These are phyloP conservation scores for Albugo candida DNA, from an alignment of 352 stramenopile genomes.

Conservation along the genomic window DNA sequence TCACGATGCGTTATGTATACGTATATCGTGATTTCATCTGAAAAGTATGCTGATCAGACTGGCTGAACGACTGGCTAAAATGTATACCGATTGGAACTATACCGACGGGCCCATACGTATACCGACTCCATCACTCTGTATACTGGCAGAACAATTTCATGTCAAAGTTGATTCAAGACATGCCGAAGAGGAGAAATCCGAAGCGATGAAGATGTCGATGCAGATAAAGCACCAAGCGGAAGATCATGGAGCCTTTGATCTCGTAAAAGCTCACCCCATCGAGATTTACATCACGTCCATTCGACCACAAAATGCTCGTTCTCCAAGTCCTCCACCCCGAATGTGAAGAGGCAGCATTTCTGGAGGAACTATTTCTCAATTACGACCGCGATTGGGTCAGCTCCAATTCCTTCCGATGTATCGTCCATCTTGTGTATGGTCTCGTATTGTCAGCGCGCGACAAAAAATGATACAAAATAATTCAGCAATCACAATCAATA, in stretches of 20 bases:
- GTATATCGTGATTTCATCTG: conserved; percentile 10
- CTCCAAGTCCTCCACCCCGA: conserved; percentile 92
- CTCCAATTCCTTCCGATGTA: conserved; percentile 95
- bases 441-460: conserved; percentile 36
- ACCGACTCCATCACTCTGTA: neutral
- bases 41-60: conserved; percentile 64
- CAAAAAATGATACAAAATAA: conserved; percentile 58
- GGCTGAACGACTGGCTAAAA: conserved; percentile 10
- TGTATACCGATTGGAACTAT: no score
- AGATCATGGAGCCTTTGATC: no score
- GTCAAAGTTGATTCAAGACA: conserved; percentile 1
- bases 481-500: conserved; percentile 48
- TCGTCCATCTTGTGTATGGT: conserved; percentile 86
- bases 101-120: neutral
- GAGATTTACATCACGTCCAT: conserved; percentile 98
- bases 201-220: conserved; percentile 26
- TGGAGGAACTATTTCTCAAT: conserved; percentile 98
- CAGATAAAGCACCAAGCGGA: conserved; percentile 20
- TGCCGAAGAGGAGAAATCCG: conserved; percentile 26
- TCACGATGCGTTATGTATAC: conserved; percentile 38
- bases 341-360: conserved; percentile 84
- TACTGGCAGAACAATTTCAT: conserved; percentile 5
- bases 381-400: conserved; percentile 98
- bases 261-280: no score
- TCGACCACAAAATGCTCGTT: conserved; percentile 95